Evolutionary conservation across 129 eudicot genomes (phyloP), one percentile per base, ranked within the genome.

Genomic region (Helichrysum umbraculigerum): DNA sequence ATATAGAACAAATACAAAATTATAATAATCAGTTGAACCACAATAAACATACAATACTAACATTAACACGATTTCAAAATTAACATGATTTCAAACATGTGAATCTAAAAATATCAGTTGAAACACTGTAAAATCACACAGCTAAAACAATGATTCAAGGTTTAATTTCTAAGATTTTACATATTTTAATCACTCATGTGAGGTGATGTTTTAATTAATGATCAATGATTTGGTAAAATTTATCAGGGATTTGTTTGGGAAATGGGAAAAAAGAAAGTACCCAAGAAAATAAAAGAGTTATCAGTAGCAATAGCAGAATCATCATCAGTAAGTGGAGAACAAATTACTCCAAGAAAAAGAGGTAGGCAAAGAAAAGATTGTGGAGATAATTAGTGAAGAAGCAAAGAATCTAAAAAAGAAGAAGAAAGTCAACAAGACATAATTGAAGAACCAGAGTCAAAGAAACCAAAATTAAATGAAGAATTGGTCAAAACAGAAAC

Each of bases 301-400:
- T 63, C 83, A 75, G 86, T 84, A 47, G 81, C 89, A 56, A 76
- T 81, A 78, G 79, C 87, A 74, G 91, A 82, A 82, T 85, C 95
- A 82, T 80, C 89, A 50, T 81, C 92, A 51, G 74, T 50, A 74
- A 80, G 39, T 76, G 81, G 77, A 64, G 85, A 81, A 54, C 81
- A 81, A 70, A 79, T 39, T 39, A 80, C 80, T 68, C 86, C 86
- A 21, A 86, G 96, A 60, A 89, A 89, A 29, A 84, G 96, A 81
- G 96, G 96, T 6, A 86, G 96, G 71, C 96, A 91, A 51, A 77
- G 89, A 69, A n/a, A 89, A 89, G 81, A 74, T 82, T 21, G 77
- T 79, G 61, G 74, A 86, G 29, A 57, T n/a, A 21, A 78, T 63
- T 1, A 81, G 71, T n/a, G 77, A 37, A 67, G 74, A 83, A 70